Evolutionary conservation across 2,329 filamentous ascomycete genomes (phyloP).

Genomic region (Ambrosiella xylebori): DNA sequence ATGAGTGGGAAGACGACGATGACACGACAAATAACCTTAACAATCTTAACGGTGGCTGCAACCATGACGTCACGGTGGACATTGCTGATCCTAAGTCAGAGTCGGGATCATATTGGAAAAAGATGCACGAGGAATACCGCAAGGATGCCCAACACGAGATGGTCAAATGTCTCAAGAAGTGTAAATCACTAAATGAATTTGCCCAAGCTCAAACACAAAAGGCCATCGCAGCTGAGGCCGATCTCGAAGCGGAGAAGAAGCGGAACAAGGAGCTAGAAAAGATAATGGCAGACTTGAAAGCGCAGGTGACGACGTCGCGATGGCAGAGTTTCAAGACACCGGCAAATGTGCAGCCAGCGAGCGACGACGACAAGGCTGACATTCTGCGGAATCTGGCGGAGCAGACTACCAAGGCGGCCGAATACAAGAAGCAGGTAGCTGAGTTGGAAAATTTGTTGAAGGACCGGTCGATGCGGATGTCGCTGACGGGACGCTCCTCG

Average conservation of each 20-base stretch:
- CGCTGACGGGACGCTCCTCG: constrained; percentile 32
- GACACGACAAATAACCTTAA: constrained; percentile 18
- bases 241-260: constrained; percentile 50
- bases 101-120: constrained; percentile 67
- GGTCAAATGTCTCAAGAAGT: constrained; percentile 58
- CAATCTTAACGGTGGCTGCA: constrained; percentile 25
- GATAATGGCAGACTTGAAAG: constrained; percentile 36
- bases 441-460: constrained; percentile 37
- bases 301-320: constrained; percentile 16
- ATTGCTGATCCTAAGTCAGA: constrained; percentile 57
- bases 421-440: constrained; percentile 42
- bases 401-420: constrained; percentile 38
- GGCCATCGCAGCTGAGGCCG: constrained; percentile 45
- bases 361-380: constrained; percentile 28
- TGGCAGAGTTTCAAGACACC: background rate
- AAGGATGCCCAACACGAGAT: constrained; percentile 55
- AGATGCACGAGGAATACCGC: constrained; percentile 57
- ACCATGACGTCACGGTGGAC: constrained; percentile 50
- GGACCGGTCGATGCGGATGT: constrained; percentile 23
- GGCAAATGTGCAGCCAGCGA: background rate
- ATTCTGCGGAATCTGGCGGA: constrained; percentile 36
- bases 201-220: constrained; percentile 63
- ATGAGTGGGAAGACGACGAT: constrained; percentile 37
- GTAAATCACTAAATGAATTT: constrained; percentile 40
- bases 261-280: constrained; percentile 47